These are phyloP conservation scores for Pouteria campechiana DNA, from an alignment of 179 eudicot genomes.

Conservation along the genomic window DNA sequence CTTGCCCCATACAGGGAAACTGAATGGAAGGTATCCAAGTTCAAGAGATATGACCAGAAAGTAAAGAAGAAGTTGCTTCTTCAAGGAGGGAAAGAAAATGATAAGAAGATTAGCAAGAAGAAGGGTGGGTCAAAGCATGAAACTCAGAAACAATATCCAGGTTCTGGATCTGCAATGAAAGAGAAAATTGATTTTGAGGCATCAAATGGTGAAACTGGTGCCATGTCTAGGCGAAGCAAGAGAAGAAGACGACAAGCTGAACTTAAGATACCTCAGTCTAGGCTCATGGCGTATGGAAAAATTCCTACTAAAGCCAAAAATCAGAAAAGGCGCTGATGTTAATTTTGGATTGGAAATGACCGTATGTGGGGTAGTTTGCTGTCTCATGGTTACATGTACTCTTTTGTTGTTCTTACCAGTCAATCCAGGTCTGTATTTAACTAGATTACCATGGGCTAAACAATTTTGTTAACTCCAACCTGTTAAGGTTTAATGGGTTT, in stretches of 20 bases:
- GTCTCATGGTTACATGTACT: too few species aligned
- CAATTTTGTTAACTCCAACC: too few species aligned
- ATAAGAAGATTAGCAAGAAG: constrained; percentile 14
- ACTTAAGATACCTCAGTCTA: constrained; percentile 24
- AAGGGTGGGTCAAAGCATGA: constrained; percentile 14
- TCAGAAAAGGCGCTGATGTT: constrained; percentile 33
- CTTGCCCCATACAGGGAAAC: constrained; percentile 76
- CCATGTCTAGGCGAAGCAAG: constrained; percentile 38
- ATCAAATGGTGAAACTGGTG: constrained; percentile 18
- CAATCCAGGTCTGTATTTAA: too few species aligned
- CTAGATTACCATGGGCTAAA: too few species aligned
- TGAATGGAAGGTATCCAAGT: constrained; percentile 68
- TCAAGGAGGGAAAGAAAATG: constrained; percentile 14
- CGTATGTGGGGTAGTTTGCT: too few species aligned
- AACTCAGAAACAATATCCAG: constrained; percentile 2
- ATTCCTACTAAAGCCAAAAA: constrained; percentile 36
- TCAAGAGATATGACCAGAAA: constrained; percentile 20
- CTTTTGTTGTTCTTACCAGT: too few species aligned
- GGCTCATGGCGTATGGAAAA: constrained; percentile 59
- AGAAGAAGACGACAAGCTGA: constrained; percentile 38
- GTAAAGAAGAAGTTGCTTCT: constrained; percentile 20
- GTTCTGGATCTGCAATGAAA: background rate
- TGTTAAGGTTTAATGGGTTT: too few species aligned
- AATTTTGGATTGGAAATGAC: too few species aligned
- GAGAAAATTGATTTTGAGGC: constrained; percentile 12